Conservation (phyloP, 1,284 basidiomycete genomes). For the Cutaneotrichosporon arboriforme region DNA sequence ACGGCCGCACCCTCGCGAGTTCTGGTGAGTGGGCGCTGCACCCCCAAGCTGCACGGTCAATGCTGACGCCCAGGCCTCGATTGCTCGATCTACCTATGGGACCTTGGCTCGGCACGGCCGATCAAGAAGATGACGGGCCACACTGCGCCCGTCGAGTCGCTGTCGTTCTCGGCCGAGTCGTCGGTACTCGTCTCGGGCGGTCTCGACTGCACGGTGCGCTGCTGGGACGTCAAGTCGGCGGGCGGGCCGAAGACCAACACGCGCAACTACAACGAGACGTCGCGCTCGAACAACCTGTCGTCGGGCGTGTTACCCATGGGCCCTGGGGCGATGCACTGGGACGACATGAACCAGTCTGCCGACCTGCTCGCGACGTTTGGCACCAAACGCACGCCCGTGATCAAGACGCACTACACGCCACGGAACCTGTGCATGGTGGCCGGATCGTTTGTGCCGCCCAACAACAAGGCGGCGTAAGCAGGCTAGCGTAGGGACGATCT, state of each 20-base stretch:
- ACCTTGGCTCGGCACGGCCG: slow-evolving; percentile 82
- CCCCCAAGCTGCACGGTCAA: background rate
- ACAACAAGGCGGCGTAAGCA: slow-evolving; percentile 19
- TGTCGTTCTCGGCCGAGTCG: slow-evolving; percentile 88
- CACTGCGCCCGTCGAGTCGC: slow-evolving; percentile 76
- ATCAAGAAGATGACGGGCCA: slow-evolving; percentile 98
- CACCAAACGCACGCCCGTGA: slow-evolving; percentile 90
- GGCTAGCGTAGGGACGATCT: background rate
- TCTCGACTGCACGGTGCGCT: slow-evolving; percentile 89
- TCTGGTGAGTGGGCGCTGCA: background rate
- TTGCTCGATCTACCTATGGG: slow-evolving; percentile 90
- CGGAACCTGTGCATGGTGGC: slow-evolving; percentile 89
- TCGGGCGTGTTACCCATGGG: slow-evolving; percentile 31
- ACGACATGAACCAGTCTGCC: slow-evolving; percentile 44
- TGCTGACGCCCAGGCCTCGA: slow-evolving; percentile 64
- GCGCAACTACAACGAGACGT: background rate
- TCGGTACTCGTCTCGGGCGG: slow-evolving; percentile 80
- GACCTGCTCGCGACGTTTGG: slow-evolving; percentile 87
- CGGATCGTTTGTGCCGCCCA: slow-evolving; percentile 53
- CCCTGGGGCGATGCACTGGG: slow-evolving; percentile 29
- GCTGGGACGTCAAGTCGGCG: slow-evolving; percentile 87
- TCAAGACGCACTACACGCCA: slow-evolving; percentile 87
- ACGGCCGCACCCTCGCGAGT: slow-evolving; percentile 91
- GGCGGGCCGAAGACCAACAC: slow-evolving; percentile 55
- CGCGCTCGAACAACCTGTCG: background rate